Evolutionary conservation across 2,329 filamentous ascomycete species (phyloP).

Genomic region (Cladophialophora yegresii): DNA sequence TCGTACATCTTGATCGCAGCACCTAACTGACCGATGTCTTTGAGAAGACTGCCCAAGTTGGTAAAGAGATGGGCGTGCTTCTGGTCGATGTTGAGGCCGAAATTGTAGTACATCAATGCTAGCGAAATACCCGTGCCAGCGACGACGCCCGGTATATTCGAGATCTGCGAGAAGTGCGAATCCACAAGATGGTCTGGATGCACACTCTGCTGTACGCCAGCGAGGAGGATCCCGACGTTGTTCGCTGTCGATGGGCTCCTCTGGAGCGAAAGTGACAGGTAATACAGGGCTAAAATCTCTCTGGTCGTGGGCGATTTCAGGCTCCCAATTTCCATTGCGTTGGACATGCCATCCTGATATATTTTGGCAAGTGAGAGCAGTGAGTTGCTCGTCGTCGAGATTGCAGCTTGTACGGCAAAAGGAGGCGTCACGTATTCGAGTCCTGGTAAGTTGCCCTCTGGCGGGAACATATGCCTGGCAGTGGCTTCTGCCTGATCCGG

Average conservation of each 20-base stretch:
- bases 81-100: constrained; percentile 81
- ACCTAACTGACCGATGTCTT: constrained; percentile 91
- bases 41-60: constrained; percentile 90
- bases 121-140: constrained; percentile 85
- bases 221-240: constrained; percentile 95
- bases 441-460: constrained; percentile 75
- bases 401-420: constrained; percentile 72
- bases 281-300: constrained; percentile 93
- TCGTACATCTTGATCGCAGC: constrained; percentile 97
- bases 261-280: constrained; percentile 88
- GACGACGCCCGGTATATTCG: constrained; percentile 66
- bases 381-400: constrained; percentile 94
- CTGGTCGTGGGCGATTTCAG: constrained; percentile 74
- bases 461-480: constrained; percentile 76
- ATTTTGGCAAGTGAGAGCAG: constrained; percentile 94
- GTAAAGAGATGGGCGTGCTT: constrained; percentile 96
- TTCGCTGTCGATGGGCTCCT: constrained; percentile 97
- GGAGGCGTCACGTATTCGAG: constrained; percentile 71
- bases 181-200: constrained; percentile 45
- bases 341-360: constrained; percentile 84
- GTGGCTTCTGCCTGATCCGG: constrained; percentile 83
- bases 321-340: constrained; percentile 56
- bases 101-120: constrained; percentile 92
- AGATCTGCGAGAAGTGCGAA: constrained; percentile 36
- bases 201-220: constrained; percentile 76